phyloP scores from a whole-genome alignment of 2,329 filamentous ascomycete genomes.

The Fusarium bactridioides region DNA sequence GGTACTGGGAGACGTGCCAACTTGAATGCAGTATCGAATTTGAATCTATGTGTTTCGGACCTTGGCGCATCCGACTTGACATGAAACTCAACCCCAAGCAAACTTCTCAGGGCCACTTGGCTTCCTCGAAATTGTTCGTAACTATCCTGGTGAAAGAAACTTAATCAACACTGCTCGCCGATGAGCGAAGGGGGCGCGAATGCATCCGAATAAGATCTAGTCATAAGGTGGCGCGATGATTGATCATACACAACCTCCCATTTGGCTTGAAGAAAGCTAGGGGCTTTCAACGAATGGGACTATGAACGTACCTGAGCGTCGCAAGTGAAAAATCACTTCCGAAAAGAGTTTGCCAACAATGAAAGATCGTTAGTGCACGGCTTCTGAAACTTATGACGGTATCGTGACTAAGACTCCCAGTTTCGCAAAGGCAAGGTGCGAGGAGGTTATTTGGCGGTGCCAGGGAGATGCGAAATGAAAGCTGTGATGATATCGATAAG shows the following conservation, averaged over 20 bases:
- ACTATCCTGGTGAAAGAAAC: neutral
- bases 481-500: slow-evolving; percentile 36
- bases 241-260: slow-evolving; percentile 13
- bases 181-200: neutral
- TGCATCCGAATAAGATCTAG: slow-evolving; percentile 18
- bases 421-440: slow-evolving; percentile 3
- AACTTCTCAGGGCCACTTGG: slow-evolving; percentile 6
- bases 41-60: neutral
- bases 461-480: slow-evolving; percentile 28
- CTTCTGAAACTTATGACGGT: neutral
- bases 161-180: slow-evolving; percentile 23
- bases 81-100: neutral
- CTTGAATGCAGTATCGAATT: neutral
- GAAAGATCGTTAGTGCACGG: neutral
- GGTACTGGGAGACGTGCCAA: neutral
- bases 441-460: neutral
- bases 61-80: neutral
- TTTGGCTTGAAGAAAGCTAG: slow-evolving; percentile 15
- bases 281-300: slow-evolving; percentile 5
- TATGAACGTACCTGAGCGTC: slow-evolving; percentile 26
- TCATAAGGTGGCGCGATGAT: slow-evolving; percentile 16
- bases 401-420: neutral
- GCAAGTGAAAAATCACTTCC: neutral
- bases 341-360: neutral
- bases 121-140: neutral